Evolutionary conservation across 2,329 filamentous ascomycete species (phyloP), one percentile per base, ranked within the genome.

Genomic region (Colletotrichum phormii): DNA sequence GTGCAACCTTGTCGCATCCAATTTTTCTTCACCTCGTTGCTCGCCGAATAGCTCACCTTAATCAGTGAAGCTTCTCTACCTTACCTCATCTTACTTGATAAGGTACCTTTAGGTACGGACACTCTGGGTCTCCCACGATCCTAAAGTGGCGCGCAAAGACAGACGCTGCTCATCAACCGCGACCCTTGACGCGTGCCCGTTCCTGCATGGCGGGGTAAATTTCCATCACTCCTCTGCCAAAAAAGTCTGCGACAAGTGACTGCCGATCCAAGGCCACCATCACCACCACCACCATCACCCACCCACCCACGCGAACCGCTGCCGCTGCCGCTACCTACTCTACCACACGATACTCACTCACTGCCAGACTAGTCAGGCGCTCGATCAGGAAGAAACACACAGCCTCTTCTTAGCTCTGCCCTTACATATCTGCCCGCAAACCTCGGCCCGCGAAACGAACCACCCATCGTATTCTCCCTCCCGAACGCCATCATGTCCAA

Each of bases 401-500:
- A 51, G 55, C 29, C 35, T 29, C 22, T 51, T 12, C 29, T 51
- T n/a, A 29, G n/a, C 49, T 31, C 31, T 69, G 46, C 71, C 53
- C 49, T 63, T 63, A 53, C 68, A 51, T 67, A 67, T 18, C 42
- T 35, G 54, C 37, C 53, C 31, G 59, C 65, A 18, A 53, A 15
- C 53, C 65, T 22, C 46, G 15, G 9, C 18, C 42, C 42, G 8
- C 42, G 42, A 22, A 69, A 64, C 33, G 18, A 26, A 22, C 12
- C 6, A 11, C 24, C 55, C 31, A 53, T 62, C 33, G 31, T 46
- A 49, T 55, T 13, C 55, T 54, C 59, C 42, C 62, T 35, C 24
- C 53, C 24, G 12, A 42, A 64, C 70, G 69, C 71, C 80, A 86
- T 72, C 76, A 97, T 97, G 95, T 96, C 94, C 84, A 98, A 98